Evolutionary conservation across 495 filamentous ascomycete species (phyloP), one percentile per base, ranked within the genome.

Genomic region (Daldinia bambusicola): DNA sequence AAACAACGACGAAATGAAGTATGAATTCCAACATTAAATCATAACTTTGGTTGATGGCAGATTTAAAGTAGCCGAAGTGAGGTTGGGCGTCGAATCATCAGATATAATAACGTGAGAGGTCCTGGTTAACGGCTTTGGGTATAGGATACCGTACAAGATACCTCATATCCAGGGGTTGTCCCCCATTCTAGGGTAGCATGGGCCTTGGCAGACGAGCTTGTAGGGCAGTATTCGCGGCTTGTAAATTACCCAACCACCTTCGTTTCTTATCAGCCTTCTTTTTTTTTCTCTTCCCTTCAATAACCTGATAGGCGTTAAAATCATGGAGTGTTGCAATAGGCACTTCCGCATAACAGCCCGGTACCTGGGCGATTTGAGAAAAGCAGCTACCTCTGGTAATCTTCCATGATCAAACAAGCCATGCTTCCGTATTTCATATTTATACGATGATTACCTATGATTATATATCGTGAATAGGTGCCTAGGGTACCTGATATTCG

Each of bases 221-320:
- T 32, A 37, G 34, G 34, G 34, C 1, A 6, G 9, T 5, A 10
- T 36, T 22, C 4, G 22, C 30, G 48, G 37, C 20, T 63, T 37
- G 43, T 14, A 30, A 50, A 30, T 58, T 66, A 67, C 66, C 66
- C 53, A 69, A 45, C 60, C 66, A 69, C 66, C 58, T 6, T 4
- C 38, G 43, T 66, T 61, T 67, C 51, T 37, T 18, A 18, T 31
- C 63, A 38, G 4, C 8, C 13, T 12, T 55, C 41, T 18, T 6
- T 36, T 36, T 36, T 36, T 36, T 36, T 6, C 7, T 36, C 7
- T 36, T 36, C 38, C 14, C 22, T 13, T 31, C 56, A 13, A 36
- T 2, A 14, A 60, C 30, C 10, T 58, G 9, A 41, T 58, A 37
- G 53, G 53, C 16, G 53, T 18, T 37, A 22, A 36, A 16, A 30